phyloP scores from a whole-genome alignment of 495 filamentous ascomycete genomes.

The Bacidia gigantensis region DNA sequence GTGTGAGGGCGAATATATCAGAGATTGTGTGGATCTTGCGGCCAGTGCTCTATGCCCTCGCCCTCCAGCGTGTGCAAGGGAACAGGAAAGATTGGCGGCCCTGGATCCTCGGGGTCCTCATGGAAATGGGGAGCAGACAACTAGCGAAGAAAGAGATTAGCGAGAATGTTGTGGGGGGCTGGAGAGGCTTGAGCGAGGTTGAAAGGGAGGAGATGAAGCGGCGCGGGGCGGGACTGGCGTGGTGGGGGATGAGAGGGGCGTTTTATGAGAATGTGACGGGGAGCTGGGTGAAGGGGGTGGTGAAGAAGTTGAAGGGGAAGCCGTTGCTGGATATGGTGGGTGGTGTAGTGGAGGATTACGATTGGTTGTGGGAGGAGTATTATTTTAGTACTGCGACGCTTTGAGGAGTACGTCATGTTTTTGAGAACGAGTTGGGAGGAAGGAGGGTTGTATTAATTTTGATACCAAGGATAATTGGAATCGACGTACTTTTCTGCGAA shows the following conservation, averaged over 20 bases:
- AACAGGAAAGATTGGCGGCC: constrained; percentile 66
- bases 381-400: constrained; percentile 72
- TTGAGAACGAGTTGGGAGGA: no score
- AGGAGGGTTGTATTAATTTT: no score
- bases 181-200: constrained; percentile 60
- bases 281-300: constrained; percentile 49
- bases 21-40: constrained; percentile 85
- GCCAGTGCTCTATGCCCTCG: constrained; percentile 77
- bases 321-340: constrained; percentile 66
- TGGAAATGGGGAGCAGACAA: constrained; percentile 80
- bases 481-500: no score
- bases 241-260: constrained; percentile 91
- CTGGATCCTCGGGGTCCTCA: constrained; percentile 74
- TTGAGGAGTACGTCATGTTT: no score
- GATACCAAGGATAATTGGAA: no score
- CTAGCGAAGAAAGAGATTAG: constrained; percentile 61
- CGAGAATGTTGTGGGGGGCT: constrained; percentile 49
- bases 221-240: constrained; percentile 74
- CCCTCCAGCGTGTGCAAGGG: constrained; percentile 52
- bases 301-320: constrained; percentile 55
- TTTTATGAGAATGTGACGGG: constrained; percentile 93
- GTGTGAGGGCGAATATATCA: constrained; percentile 59
- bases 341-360: constrained; percentile 83
- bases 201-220: constrained; percentile 79
- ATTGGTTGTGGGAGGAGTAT: constrained; percentile 95